Base-by-base conservation (phyloP, 495 filamentous ascomycete species). In the Penicillium silybi region DNA sequence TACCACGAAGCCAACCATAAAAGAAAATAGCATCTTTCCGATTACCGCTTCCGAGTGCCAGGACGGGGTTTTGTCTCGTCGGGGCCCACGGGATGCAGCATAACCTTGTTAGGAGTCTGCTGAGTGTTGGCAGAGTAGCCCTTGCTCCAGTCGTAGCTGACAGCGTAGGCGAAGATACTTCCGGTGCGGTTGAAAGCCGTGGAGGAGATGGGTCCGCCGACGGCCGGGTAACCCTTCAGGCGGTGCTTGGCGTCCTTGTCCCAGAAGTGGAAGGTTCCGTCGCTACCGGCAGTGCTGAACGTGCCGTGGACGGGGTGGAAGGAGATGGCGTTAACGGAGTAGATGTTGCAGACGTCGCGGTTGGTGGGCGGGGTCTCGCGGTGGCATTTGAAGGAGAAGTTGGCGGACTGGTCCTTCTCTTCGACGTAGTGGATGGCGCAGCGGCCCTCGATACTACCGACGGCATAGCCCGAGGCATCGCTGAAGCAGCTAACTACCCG, bases 141-240 rank as follows among this genome's bases (percentile, higher is more conserved):
- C 69, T 95, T 95, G 64, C 86, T 88, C 92, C 92, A 97, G 73
- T 97, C 92, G 59, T 97, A 97, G 60, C 88, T 91, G 25, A 95
- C 81, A 6, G 90, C 86, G 62, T 96, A 97, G 16, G 90, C 91
- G 62, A 96, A 95, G 57, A 92, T 88, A 57, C 74, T 82, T 42
- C 90, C 92, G 45, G 72, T 82, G 42, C 80, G 71, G 65, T 87
- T 88, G 78, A 96, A 97, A 6, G 76, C 82, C 9, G 85, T 88
- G 32, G 85, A 82, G 11, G 85, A 82, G 67, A 97, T 91, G 41
- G 85, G 85, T 6, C 86, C 90, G 17, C 88, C 87, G 13, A 90
- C 87, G 32, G 83, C 78, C n/a, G 90, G 89, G 63, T 92, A 95
- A 13, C 88, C 88, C 67, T 92, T 95, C 22, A 95, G 77, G 25